These are phyloP conservation scores for Periconia macrospinosa DNA, from an alignment of 2,329 filamentous ascomycete species.

Conservation along the genomic window DNA sequence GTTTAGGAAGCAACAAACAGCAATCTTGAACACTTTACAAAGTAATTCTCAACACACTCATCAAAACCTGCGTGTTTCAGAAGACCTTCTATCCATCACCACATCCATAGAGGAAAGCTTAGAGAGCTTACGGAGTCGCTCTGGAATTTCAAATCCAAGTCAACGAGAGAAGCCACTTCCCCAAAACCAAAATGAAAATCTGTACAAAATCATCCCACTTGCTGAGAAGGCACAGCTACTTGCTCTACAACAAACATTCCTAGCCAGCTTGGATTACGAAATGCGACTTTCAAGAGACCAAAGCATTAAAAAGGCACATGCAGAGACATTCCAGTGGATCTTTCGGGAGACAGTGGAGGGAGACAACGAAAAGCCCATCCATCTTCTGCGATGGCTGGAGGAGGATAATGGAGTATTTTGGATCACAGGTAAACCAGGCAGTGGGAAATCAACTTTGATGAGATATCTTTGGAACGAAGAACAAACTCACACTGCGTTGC, in stretches of 20 bases:
- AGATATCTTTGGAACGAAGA: neutral
- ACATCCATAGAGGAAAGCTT: too few species aligned
- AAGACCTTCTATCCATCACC: too few species aligned
- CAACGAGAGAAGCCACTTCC: neutral
- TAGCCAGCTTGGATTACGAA: neutral
- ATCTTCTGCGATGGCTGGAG: constrained; percentile 4
- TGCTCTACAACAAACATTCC: neutral
- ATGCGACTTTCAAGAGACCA: neutral
- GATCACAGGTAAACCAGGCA: constrained; percentile 5
- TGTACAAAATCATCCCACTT: neutral
- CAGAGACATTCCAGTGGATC: neutral
- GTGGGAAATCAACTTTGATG: constrained; percentile 4
- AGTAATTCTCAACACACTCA: too few species aligned
- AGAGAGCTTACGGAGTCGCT: too few species aligned
- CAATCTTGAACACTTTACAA: too few species aligned
- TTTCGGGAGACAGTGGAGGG: neutral
- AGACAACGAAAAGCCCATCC: neutral
- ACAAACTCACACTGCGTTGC: neutral
- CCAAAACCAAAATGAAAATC: neutral
- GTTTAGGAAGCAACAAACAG: too few species aligned
- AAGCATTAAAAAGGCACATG: neutral
- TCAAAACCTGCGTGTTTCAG: too few species aligned
- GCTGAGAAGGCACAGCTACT: neutral
- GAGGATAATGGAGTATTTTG: neutral
- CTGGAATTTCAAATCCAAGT: too few species aligned